Conservation (phyloP, 345 rosid species). For the Syzygium oleosum region DNA sequence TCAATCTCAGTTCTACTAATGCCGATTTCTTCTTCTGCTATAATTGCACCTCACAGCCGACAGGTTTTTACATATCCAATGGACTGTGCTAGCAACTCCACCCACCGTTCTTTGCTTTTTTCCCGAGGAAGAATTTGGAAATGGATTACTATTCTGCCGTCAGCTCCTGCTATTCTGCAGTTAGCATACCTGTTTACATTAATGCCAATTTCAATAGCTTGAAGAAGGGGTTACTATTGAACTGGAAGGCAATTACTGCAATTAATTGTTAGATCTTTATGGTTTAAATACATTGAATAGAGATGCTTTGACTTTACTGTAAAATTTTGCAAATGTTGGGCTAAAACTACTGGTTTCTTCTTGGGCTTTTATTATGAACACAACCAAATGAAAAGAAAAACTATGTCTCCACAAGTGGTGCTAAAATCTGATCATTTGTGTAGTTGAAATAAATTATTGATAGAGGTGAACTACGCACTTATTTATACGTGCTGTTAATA, state of each 20-base stretch:
- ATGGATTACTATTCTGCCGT: not conserved
- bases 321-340: not conserved
- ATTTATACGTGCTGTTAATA: too few species aligned
- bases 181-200: conserved; percentile 11
- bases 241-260: too few species aligned
- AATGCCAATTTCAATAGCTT: not conserved
- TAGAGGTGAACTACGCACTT: not conserved
- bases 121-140: conserved; percentile 5
- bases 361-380: not conserved
- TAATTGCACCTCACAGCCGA: not conserved
- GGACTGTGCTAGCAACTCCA: conserved; percentile 17
- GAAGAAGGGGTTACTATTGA: not conserved
- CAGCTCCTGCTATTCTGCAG: conserved; percentile 18
- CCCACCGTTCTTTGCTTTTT: not conserved
- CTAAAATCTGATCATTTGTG: not conserved
- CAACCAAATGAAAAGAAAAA: not conserved
- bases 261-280: not conserved
- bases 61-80: not conserved
- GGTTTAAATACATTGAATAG: not conserved
- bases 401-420: not conserved
- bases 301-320: not conserved
- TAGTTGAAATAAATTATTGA: not conserved
- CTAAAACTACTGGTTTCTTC: not conserved
- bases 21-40: conserved; percentile 12
- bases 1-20: not conserved